Conservation (phyloP, 2,329 filamentous ascomycete genomes). For the Penicillium expansum region DNA sequence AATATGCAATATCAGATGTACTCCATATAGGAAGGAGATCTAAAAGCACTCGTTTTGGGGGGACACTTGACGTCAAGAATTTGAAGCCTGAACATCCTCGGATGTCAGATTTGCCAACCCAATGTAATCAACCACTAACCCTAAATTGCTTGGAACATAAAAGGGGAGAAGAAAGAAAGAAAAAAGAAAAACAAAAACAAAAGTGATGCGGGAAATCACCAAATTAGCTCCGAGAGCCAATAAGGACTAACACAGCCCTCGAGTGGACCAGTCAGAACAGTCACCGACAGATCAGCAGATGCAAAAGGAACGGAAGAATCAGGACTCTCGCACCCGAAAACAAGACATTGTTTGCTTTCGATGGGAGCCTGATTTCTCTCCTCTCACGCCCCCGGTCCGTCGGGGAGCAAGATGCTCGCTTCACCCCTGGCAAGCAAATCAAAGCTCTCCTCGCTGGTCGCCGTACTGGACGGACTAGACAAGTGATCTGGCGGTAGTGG, state of each 20-base stretch:
- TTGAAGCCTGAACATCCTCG: background rate
- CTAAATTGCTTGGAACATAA: background rate
- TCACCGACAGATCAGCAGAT: constrained; percentile 5
- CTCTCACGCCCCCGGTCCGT: constrained; percentile 1
- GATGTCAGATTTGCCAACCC: background rate
- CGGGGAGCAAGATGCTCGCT: constrained; percentile 41
- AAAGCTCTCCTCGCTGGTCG: constrained; percentile 49
- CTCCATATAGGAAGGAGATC: background rate
- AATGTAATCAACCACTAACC: background rate
- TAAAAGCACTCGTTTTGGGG: background rate
- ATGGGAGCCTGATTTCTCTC: constrained; percentile 10
- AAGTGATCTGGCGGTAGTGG: constrained; percentile 13
- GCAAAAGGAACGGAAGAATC: constrained; percentile 1
- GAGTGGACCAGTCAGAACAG: background rate
- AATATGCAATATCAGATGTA: background rate
- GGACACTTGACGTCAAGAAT: background rate
- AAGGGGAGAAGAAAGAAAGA: background rate
- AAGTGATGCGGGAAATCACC: background rate
- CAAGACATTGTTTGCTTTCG: constrained; percentile 5
- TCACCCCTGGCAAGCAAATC: constrained; percentile 46
- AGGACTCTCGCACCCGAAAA: constrained; percentile 7
- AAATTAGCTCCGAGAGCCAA: background rate
- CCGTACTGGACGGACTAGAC: constrained; percentile 40
- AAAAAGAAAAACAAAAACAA: background rate
- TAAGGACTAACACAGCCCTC: background rate